Evolutionary conservation across 164 flowering plant genomes (phyloP).

Genomic region (Cinnamomum chago): DNA sequence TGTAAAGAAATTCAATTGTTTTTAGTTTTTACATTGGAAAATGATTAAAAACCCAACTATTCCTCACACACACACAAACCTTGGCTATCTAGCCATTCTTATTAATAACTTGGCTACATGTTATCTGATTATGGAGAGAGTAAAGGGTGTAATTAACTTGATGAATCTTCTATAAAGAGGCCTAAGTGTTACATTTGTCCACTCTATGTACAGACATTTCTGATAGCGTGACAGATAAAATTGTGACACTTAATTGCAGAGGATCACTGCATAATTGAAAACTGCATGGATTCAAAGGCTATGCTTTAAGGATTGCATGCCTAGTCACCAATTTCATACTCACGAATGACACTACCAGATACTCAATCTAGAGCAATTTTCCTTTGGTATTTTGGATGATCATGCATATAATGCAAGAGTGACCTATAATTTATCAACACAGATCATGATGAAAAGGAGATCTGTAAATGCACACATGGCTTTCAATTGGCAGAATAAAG

Average conservation of each 20-base stretch:
- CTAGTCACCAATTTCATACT: not conserved
- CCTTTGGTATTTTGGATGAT: not conserved
- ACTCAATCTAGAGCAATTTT: too few species aligned
- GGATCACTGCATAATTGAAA: not conserved
- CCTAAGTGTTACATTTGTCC: too few species aligned
- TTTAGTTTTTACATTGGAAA: too few species aligned
- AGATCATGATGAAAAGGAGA: not conserved
- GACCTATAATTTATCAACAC: not conserved
- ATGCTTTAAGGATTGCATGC: not conserved
- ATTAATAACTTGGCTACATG: too few species aligned
- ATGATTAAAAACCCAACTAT: too few species aligned
- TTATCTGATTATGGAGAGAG: too few species aligned
- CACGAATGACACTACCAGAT: not conserved
- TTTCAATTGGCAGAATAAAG: slow-evolving; percentile 4
- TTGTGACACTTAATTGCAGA: not conserved
- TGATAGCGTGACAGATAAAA: not conserved
- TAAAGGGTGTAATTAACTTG: too few species aligned
- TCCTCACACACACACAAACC: too few species aligned
- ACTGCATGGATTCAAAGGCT: not conserved
- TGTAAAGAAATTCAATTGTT: too few species aligned
- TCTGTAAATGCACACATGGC: slow-evolving; percentile 15
- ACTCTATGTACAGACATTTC: too few species aligned
- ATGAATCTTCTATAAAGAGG: too few species aligned
- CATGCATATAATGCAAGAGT: not conserved
- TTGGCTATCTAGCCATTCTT: too few species aligned